Percentiles rank a stretch among this genome's conserved stretches.
Conservation (phyloP, 257 asterid genomes). For the Ilex aquifolium region DNA sequence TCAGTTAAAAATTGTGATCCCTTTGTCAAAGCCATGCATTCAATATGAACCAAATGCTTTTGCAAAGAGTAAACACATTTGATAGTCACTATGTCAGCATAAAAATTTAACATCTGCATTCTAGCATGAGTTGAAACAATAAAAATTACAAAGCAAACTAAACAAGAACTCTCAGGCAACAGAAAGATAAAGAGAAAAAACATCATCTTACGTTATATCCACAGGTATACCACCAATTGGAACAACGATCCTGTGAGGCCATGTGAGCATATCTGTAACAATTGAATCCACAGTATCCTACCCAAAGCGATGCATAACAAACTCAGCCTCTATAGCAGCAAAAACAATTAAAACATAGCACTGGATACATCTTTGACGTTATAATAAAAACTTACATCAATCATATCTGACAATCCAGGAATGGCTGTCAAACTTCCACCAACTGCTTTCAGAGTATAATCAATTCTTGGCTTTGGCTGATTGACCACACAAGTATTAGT, state of each 20-base stretch:
- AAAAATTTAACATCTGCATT: no score
- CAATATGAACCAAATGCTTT: no score
- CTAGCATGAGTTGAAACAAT: no score
- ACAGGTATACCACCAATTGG: slow-evolving; percentile 11
- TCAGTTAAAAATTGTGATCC: no score
- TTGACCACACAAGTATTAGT: neutral
- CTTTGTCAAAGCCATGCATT: no score
- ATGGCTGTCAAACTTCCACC: slow-evolving; percentile 9
- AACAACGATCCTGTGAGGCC: slow-evolving; percentile 11
- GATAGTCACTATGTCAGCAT: no score
- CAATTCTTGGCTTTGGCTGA: slow-evolving; percentile 16
- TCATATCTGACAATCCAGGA: slow-evolving; percentile 11
- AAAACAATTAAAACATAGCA: no score
- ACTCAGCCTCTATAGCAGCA: neutral
- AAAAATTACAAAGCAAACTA: no score
- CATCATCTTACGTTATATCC: slow-evolving; percentile 1
- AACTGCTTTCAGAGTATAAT: slow-evolving; percentile 13
- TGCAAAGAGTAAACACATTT: no score
- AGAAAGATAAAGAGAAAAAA: no score
- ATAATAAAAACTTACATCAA: slow-evolving; percentile 7
- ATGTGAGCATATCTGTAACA: slow-evolving; percentile 5
- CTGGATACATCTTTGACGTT: neutral
- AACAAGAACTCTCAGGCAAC: no score
- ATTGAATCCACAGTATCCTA: slow-evolving; percentile 3
- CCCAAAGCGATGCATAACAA: neutral